A percentile compares a stretch with the other conserved stretches of the same genome.
Conservation (phyloP, 768 basidiomycete genomes). For the Heimioporus sp. region DNA sequence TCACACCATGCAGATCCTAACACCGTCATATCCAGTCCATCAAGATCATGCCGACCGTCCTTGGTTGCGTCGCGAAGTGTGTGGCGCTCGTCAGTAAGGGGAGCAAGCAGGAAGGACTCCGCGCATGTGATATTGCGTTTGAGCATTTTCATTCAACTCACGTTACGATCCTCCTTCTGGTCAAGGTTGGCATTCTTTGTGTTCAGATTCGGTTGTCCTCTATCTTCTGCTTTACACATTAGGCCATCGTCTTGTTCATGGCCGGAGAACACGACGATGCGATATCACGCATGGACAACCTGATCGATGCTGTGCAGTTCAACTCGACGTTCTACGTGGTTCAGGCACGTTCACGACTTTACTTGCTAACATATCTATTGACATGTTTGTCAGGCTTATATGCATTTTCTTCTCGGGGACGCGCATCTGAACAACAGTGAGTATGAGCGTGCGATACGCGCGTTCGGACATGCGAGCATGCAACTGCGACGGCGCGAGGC, state of each 20-base stretch:
- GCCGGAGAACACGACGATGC: background rate
- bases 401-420: conserved; percentile 6
- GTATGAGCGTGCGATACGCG: background rate
- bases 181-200: background rate
- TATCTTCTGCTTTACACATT: background rate
- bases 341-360: background rate
- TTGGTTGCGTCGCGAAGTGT: conserved; percentile 6
- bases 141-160: background rate
- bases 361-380: background rate
- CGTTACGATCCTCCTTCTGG: background rate
- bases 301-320: background rate
- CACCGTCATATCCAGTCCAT: background rate
- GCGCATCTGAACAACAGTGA: background rate
- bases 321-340: background rate
- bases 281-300: background rate
- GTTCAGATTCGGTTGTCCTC: background rate
- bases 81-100: background rate
- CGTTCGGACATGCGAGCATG: background rate
- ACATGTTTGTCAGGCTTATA: conserved; percentile 1
- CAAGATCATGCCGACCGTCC: background rate
- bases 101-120: background rate
- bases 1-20: background rate
- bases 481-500: background rate
- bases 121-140: background rate
- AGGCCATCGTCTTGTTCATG: background rate